Evolutionary conservation across 2,329 filamentous ascomycete genomes (phyloP).

Genomic region (Fusarium odoratissimum): DNA sequence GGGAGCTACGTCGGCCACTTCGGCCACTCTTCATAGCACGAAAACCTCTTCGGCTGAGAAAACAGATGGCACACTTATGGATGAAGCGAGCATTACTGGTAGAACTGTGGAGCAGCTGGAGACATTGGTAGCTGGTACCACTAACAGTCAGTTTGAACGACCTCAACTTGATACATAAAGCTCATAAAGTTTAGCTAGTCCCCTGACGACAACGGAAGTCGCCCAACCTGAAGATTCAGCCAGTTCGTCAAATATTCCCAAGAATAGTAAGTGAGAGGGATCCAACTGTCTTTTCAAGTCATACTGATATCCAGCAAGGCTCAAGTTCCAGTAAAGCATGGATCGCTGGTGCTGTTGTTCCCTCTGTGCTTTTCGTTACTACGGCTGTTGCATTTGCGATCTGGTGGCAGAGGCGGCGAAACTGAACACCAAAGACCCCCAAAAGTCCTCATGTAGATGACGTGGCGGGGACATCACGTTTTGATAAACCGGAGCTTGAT

Average conservation of each 20-base stretch:
- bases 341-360: neutral
- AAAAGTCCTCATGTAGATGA: fast-evolving
- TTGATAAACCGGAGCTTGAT: neutral
- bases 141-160: neutral
- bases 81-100: too few species aligned
- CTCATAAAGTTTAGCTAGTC: neutral
- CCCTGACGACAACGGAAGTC: neutral
- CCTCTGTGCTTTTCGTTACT: neutral
- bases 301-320: neutral
- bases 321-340: neutral
- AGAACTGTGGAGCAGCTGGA: fast-evolving
- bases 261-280: fast-evolving
- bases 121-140: neutral
- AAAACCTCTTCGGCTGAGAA: too few species aligned
- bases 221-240: fast-evolving
- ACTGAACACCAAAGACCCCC: fast-evolving
- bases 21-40: neutral
- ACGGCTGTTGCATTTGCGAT: neutral
- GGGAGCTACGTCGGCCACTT: neutral
- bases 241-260: fast-evolving
- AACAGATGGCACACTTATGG: fast-evolving
- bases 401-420: neutral
- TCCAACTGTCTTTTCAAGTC: neutral
- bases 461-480: fast-evolving
- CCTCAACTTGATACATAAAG: neutral